Evolutionary conservation across 345 rosid genomes (phyloP), one percentile per base, ranked within the genome.

Genomic region (Brassica incana): DNA sequence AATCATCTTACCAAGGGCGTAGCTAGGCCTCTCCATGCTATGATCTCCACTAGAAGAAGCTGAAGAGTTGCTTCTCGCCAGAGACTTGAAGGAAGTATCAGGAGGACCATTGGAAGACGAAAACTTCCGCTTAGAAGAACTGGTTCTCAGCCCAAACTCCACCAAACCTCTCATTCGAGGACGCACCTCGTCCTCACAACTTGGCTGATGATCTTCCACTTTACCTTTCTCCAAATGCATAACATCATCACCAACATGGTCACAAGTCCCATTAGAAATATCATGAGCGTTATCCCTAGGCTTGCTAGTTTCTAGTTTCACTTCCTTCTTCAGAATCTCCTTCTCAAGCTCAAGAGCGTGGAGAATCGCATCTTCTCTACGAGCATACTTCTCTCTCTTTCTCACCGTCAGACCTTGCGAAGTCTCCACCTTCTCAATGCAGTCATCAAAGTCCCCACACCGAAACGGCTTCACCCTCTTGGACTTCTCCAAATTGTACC

Each of bases 341-440:
- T 88, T 93, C 85, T 96, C 99, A 35, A 96, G 97, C 80, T 96
- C 99, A 79, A 96, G 97, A n/a, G 98, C 99, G 76, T 96, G 98
- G 60, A 93, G 97, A 85, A 96, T 93, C n/a, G 99, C 98, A 84
- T 96, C 99, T 88, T 96, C 99, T 71, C 98, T 84, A 50, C 99
- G 97, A 65, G 99, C 99, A 87, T 96, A 96, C 83, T 96, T 96
- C 89, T 96, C 99, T 77, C 98, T 88, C 83, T 93, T 96, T 79
- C 89, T 90, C 50, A 88, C 82, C 12, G 97, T 97, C 86, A 90
- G 82, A 27, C 95, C 88, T 72, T 83, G 91, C 6, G 95, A 72
- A 38, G 97, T 84, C 80, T 91, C 99, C 40, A 94, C 98, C 85
- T 90, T 90, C 74, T 88, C 94, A 71, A 96, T 96, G 77, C 97